Conservation (phyloP, 148 eudicot genomes). For the Polygonum aviculare region DNA sequence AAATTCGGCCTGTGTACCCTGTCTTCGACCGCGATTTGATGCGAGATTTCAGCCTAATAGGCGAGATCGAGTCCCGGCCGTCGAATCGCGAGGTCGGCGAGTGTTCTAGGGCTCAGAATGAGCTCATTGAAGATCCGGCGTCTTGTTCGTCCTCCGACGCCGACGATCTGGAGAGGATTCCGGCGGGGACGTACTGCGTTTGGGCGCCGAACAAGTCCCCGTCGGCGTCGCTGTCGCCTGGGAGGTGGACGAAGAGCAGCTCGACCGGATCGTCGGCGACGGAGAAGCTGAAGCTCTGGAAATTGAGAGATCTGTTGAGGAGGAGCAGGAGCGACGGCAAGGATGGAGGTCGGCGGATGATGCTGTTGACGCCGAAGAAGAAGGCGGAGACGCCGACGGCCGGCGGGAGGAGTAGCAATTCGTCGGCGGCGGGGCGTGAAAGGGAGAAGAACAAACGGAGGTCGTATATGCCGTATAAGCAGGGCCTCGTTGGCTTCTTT, state of each 20-base stretch:
- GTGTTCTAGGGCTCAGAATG: neutral
- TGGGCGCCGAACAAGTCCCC: conserved; percentile 31
- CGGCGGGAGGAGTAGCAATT: neutral
- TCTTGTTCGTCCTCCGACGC: conserved; percentile 19
- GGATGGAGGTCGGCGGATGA: conserved; percentile 23
- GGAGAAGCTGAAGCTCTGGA: conserved; percentile 39
- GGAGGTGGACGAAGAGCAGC: conserved; percentile 34
- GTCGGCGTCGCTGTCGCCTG: conserved; percentile 17
- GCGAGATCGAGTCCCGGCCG: neutral
- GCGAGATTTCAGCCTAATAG: neutral
- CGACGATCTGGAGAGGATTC: conserved; percentile 29
- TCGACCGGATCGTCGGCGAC: conserved; percentile 38
- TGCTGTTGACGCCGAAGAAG: conserved; percentile 22
- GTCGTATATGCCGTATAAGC: conserved; percentile 30
- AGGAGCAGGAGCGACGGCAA: conserved; percentile 46
- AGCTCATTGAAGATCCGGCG: conserved; percentile 4
- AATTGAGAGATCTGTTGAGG: conserved; percentile 27
- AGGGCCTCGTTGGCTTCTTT: conserved; percentile 28
- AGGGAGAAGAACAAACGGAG: conserved; percentile 22
- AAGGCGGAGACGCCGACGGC: neutral
- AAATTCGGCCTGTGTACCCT: conserved; percentile 4
- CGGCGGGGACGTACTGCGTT: conserved; percentile 36
- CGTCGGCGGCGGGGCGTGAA: conserved; percentile 23
- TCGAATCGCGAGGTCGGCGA: neutral
- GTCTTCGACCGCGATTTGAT: conserved; percentile 2